Percentiles rank a stretch among this genome's conserved stretches.
Evolutionary conservation across 805 yeast species (phyloP).

Genomic region (Myxozyma mucilagina): DNA sequence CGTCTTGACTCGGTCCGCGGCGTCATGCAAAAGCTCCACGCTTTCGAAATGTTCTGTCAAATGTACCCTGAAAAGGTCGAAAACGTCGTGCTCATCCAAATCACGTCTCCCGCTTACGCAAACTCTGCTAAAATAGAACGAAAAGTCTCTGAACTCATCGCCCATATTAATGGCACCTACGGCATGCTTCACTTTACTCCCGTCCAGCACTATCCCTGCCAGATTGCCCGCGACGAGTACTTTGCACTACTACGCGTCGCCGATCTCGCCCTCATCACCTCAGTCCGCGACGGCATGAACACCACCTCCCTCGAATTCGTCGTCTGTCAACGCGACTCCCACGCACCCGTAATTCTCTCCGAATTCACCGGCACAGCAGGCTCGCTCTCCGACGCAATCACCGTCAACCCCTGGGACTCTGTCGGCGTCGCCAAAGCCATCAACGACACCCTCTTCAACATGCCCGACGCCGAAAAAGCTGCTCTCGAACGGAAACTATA

Average conservation of each 20-base stretch:
- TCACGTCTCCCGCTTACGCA: constrained; percentile 75
- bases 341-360: constrained; percentile 79
- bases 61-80: constrained; percentile 92
- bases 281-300: constrained; percentile 94
- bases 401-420: constrained; percentile 96
- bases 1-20: constrained; percentile 90
- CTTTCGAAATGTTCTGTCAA: constrained; percentile 82
- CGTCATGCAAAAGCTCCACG: constrained; percentile 87
- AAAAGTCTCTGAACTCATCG: constrained; percentile 78
- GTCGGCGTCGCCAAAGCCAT: constrained; percentile 88
- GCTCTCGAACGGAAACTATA: constrained; percentile 57
- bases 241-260: constrained; percentile 85
- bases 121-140: constrained; percentile 66
- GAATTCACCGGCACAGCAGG: constrained; percentile 91
- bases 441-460: constrained; percentile 56
- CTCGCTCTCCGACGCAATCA: constrained; percentile 48
- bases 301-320: constrained; percentile 93
- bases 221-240: constrained; percentile 85
- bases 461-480: constrained; percentile 51
- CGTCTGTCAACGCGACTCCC: constrained; percentile 70
- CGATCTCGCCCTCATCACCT: constrained; percentile 83
- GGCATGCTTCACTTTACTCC: constrained; percentile 85
- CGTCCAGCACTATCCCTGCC: constrained; percentile 87
- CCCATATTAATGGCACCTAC: constrained; percentile 78
- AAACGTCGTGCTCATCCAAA: constrained; percentile 86